phyloP scores from a whole-genome alignment of 2,329 filamentous ascomycete species.

The Phaeosphaeriaceae sp. region DNA sequence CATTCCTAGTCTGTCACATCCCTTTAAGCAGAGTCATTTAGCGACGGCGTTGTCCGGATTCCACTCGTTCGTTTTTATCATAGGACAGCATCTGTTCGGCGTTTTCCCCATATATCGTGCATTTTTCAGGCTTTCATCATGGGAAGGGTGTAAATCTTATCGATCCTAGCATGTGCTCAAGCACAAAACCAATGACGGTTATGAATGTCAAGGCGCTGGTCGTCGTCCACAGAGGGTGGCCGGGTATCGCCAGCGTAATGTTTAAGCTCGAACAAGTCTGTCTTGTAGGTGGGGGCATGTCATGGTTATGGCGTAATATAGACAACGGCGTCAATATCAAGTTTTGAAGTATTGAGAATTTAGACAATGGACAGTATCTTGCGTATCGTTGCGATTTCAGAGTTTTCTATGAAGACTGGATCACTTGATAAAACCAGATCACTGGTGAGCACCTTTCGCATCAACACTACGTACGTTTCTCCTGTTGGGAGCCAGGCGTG shows the following conservation, averaged over 20 bases:
- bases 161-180: neutral
- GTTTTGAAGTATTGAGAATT: neutral
- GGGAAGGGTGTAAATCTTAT: neutral
- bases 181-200: neutral
- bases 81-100: constrained; percentile 4
- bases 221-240: constrained; percentile 2
- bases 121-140: neutral
- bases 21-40: constrained; percentile 8
- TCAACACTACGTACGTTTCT: no score
- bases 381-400: no score
- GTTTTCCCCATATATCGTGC: neutral
- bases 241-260: constrained; percentile 3
- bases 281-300: neutral
- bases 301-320: neutral
- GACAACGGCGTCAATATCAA: neutral
- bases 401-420: no score
- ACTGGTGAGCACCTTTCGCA: no score
- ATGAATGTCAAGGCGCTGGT: constrained; percentile 3
- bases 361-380: no score
- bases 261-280: constrained; percentile 1
- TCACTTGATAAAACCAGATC: no score
- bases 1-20: neutral
- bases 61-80: constrained; percentile 7
- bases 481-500: no score
- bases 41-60: constrained; percentile 25